These are phyloP conservation scores for Saraca asoca DNA, from an alignment of 331 rosid genomes.

Conservation along the genomic window DNA sequence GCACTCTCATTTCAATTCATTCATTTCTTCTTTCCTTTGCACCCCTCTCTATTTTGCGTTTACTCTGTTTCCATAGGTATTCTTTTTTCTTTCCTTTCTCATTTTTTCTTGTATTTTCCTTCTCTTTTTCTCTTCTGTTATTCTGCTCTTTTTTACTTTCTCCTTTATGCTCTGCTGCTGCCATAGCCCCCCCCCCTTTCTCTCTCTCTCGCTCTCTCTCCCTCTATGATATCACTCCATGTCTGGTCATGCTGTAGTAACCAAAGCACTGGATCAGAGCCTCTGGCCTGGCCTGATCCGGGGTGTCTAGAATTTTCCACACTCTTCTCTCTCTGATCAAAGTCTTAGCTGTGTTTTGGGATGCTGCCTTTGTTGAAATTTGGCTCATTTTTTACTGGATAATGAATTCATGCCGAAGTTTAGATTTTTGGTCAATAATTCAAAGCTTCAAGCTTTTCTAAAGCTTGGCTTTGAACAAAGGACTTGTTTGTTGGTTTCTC, in stretches of 20 bases:
- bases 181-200: too few species aligned
- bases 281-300: background rate
- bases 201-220: background rate
- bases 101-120: background rate
- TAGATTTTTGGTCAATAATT: slow-evolving; percentile 22
- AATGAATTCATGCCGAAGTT: background rate
- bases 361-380: slow-evolving; percentile 24
- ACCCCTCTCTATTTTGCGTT: slow-evolving; percentile 44
- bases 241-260: slow-evolving; percentile 30
- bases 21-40: slow-evolving; percentile 7
- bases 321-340: too few species aligned
- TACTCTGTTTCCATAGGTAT: slow-evolving; percentile 40
- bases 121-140: background rate
- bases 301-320: background rate
- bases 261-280: slow-evolving; percentile 28
- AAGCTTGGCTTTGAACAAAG: slow-evolving; percentile 33
- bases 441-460: background rate
- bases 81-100: background rate
- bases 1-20: slow-evolving; percentile 34
- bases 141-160: slow-evolving; percentile 9
- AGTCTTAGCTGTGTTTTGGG: background rate
- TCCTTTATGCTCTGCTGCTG: background rate
- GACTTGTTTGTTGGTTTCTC: slow-evolving; percentile 33
- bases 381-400: background rate
- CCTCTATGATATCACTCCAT: slow-evolving; percentile 13